phyloP scores from a whole-genome alignment of 108 stramenopile species.

The Schizochytrium sp. region DNA sequence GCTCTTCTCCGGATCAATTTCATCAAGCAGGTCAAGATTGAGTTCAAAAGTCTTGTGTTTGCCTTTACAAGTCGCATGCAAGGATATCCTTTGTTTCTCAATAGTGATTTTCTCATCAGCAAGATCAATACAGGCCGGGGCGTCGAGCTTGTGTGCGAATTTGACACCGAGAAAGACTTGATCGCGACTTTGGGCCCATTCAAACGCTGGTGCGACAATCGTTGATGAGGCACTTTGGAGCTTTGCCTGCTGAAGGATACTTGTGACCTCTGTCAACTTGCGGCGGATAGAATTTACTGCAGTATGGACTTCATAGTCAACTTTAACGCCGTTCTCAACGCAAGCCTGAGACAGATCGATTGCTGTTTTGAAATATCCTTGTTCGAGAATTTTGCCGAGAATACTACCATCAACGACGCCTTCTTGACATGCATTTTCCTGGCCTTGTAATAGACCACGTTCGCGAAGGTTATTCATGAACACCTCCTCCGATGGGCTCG shows the following conservation, averaged over 20 bases:
- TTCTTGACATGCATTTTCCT: background rate
- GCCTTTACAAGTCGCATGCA: conserved; percentile 5
- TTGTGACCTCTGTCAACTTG: background rate
- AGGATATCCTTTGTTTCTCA: background rate
- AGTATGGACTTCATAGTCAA: background rate
- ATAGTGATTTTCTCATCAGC: conserved; percentile 50
- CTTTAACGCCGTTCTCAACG: conserved; percentile 25
- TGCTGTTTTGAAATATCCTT: background rate
- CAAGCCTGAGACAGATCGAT: background rate
- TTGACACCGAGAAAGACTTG: conserved; percentile 67
- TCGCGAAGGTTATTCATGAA: background rate
- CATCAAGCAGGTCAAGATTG: conserved; percentile 56
- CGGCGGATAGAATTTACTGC: background rate
- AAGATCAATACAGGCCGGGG: conserved; percentile 68
- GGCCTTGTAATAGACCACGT: background rate
- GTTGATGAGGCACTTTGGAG: background rate
- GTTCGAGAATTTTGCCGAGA: background rate
- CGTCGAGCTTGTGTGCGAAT: conserved; percentile 72
- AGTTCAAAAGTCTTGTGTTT: conserved; percentile 67
- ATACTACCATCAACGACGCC: background rate
- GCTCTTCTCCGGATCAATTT: conserved; percentile 64
- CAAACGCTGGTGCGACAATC: conserved; percentile 66
- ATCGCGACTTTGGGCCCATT: conserved; percentile 70
- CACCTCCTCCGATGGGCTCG: background rate
- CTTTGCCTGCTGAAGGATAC: conserved; percentile 30